Evolutionary conservation across 352 stramenopile genomes (phyloP).

Genomic region (Pythium dissimile): DNA sequence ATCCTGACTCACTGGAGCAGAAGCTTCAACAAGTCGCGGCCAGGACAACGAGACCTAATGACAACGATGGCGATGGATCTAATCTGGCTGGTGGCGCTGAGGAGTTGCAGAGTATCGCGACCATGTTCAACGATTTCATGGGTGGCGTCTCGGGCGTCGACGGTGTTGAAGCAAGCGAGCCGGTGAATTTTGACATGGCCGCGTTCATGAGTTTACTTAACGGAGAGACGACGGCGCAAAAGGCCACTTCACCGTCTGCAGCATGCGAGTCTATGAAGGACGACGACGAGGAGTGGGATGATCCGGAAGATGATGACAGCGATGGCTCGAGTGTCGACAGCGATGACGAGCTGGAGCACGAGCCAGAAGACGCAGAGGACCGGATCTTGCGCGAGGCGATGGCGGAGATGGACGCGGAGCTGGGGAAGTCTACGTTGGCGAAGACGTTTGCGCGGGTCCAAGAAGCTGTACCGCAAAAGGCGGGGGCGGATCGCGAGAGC

Average conservation of each 20-base stretch:
- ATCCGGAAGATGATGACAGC: slow-evolving; percentile 24
- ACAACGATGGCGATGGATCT: neutral
- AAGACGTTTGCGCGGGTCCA: slow-evolving; percentile 46
- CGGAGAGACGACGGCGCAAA: slow-evolving; percentile 14
- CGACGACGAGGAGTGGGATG: slow-evolving; percentile 13
- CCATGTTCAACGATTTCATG: slow-evolving; percentile 78
- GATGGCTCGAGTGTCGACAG: slow-evolving; percentile 27
- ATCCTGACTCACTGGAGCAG: slow-evolving; percentile 70
- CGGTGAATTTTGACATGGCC: slow-evolving; percentile 65
- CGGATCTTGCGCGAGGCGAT: slow-evolving; percentile 50
- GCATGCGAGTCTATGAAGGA: slow-evolving; percentile 25
- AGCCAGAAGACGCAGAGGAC: slow-evolving; percentile 34
- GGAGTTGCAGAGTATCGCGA: slow-evolving; percentile 63
- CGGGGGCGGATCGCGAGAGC: neutral
- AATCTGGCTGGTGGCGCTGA: slow-evolving; percentile 37
- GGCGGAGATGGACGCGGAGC: slow-evolving; percentile 74
- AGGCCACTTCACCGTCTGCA: neutral
- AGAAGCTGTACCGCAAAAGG: slow-evolving; percentile 17
- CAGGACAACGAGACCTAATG: neutral
- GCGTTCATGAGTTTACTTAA: slow-evolving; percentile 69
- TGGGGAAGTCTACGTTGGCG: slow-evolving; percentile 44
- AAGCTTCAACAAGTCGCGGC: slow-evolving; percentile 33
- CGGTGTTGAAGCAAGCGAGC: slow-evolving; percentile 51
- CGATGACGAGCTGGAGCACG: slow-evolving; percentile 24
- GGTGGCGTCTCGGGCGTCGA: slow-evolving; percentile 55